phyloP scores from a whole-genome alignment of 164 flowering plant species.

The Liriodendron chinense region DNA sequence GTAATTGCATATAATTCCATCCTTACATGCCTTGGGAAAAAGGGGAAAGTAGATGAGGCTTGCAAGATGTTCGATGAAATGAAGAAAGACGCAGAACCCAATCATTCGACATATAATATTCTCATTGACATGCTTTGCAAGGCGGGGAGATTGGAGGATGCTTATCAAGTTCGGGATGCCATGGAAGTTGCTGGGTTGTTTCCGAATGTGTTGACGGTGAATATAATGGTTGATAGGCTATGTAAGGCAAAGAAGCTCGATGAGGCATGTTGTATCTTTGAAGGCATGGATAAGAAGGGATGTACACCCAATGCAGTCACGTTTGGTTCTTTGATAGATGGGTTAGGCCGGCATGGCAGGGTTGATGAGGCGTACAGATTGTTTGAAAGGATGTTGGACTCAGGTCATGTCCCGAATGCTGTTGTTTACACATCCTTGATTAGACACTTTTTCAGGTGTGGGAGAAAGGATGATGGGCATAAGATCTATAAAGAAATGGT shows the following conservation, averaged over 20 bases:
- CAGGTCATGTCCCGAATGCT: conserved; percentile 50
- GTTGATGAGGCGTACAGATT: conserved; percentile 83
- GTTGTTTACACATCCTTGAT: conserved; percentile 82
- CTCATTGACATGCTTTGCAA: conserved; percentile 83
- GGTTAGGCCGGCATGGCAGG: conserved; percentile 68
- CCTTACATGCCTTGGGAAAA: conserved; percentile 84
- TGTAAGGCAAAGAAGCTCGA: conserved; percentile 72
- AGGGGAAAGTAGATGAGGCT: conserved; percentile 66
- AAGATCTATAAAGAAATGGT: conserved; percentile 89
- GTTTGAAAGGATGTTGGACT: conserved; percentile 80
- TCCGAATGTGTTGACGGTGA: conserved; percentile 80
- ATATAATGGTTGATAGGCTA: conserved; percentile 84
- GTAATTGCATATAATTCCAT: conserved; percentile 85
- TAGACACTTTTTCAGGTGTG: conserved; percentile 69
- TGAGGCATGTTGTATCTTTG: conserved; percentile 74
- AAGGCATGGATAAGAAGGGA: conserved; percentile 56
- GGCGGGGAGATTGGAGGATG: conserved; percentile 62
- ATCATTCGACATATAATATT: conserved; percentile 69
- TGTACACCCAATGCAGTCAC: conserved; percentile 68
- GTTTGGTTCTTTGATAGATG: conserved; percentile 83
- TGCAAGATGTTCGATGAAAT: conserved; percentile 63
- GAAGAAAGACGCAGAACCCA: conserved; percentile 86
- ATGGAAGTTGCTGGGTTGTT: conserved; percentile 77
- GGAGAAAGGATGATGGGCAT: conserved; percentile 88
- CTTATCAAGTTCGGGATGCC: conserved; percentile 48